These are phyloP conservation scores for Apophysomyces variabilis DNA, from an alignment of 371 early-diverging fungal genomes.

Conservation along the genomic window DNA sequence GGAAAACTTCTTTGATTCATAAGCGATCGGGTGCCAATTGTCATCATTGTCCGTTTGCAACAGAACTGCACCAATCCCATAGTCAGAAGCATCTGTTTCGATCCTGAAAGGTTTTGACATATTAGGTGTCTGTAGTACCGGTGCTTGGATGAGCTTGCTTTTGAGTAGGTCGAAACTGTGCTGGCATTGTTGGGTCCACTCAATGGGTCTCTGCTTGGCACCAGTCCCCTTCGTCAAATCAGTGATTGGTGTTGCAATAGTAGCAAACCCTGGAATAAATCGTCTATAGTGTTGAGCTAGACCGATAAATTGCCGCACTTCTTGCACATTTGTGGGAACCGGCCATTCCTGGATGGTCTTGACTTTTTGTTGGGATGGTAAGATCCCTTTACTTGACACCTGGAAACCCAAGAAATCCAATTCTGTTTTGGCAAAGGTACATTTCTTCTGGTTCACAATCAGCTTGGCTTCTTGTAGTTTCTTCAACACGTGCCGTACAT, in stretches of 20 bases:
- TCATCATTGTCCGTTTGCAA: slow-evolving; percentile 34
- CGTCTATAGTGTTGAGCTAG: no score
- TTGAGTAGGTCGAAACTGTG: no score
- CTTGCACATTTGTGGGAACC: no score
- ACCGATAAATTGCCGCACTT: no score
- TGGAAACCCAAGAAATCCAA: slow-evolving; percentile 52
- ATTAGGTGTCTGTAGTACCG: no score
- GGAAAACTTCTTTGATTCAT: no score
- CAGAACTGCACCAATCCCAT: slow-evolving; percentile 36
- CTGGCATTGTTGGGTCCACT: no score
- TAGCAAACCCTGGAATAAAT: no score
- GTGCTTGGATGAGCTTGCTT: no score
- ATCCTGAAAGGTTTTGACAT: slow-evolving; percentile 32
- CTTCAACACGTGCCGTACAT: slow-evolving; percentile 41
- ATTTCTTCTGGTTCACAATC: slow-evolving; percentile 53
- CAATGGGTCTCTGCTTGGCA: no score
- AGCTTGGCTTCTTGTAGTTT: slow-evolving; percentile 38
- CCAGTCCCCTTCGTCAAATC: no score
- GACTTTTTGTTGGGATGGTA: slow-evolving; percentile 31
- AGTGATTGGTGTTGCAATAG: no score
- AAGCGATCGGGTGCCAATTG: slow-evolving; percentile 32
- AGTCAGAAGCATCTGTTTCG: slow-evolving; percentile 36
- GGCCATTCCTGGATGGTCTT: slow-evolving; percentile 14
- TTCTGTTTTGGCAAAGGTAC: slow-evolving; percentile 40
- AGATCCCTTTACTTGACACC: slow-evolving; percentile 33